phyloP scores from a whole-genome alignment of 108 stramenopile genomes.

The Cyclostephanos tholiformis region DNA sequence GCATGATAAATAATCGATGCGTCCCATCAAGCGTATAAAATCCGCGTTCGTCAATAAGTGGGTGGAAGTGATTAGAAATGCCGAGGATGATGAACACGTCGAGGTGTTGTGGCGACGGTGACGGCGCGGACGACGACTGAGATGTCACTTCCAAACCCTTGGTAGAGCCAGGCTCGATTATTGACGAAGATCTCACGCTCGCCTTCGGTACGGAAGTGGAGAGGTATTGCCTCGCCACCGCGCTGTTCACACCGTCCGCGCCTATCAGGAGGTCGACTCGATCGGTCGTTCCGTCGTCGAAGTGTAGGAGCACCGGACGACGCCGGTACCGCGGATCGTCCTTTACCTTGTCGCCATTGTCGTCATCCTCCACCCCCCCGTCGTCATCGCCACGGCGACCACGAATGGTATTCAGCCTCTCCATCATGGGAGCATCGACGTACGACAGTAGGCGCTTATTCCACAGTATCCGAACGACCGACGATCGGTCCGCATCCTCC shows the following conservation, averaged over 20 bases:
- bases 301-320: conserved; percentile 37
- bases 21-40: conserved; percentile 80
- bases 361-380: not conserved
- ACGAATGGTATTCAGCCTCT: conserved; percentile 36
- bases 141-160: not conserved
- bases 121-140: not conserved
- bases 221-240: conserved; percentile 55
- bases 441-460: conserved; percentile 40
- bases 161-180: not conserved
- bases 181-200: not conserved
- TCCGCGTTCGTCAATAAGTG: conserved; percentile 77
- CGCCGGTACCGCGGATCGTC: not conserved
- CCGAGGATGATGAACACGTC: conserved; percentile 81
- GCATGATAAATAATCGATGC: conserved; percentile 88
- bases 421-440: conserved; percentile 40
- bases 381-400: conserved; percentile 28
- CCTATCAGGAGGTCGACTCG: conserved; percentile 77
- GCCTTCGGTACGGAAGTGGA: conserved; percentile 21
- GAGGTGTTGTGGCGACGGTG: conserved; percentile 33
- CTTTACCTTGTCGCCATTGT: not conserved
- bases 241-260: conserved; percentile 84
- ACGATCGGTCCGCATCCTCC: not conserved
- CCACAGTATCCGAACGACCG: conserved; percentile 26
- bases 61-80: conserved; percentile 68
- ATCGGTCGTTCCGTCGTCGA: conserved; percentile 55